Evolutionary conservation across 768 basidiomycete genomes (phyloP).

Genomic region (Agaricus subrufescens): DNA sequence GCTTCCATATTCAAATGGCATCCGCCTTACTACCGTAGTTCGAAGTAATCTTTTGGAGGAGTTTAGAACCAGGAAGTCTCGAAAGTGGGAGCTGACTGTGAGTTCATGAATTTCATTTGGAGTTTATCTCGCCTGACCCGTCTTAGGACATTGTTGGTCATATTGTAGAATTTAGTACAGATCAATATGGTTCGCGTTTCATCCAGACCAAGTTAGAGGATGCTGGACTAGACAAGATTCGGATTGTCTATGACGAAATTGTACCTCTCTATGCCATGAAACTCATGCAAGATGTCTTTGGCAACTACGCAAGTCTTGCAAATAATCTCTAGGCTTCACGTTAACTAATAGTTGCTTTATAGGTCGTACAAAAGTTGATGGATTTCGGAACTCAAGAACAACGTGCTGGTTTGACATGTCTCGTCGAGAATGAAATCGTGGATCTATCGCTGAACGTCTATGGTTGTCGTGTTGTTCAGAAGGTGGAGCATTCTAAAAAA

Average conservation of each 20-base stretch:
- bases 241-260: constrained; percentile 83
- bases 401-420: constrained; percentile 59
- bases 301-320: constrained; percentile 75
- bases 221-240: constrained; percentile 27
- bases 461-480: constrained; percentile 93
- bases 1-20: background rate
- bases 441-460: constrained; percentile 87
- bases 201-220: constrained; percentile 85
- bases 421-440: constrained; percentile 77
- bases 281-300: constrained; percentile 89
- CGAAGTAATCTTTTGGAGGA: constrained; percentile 57
- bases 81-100: constrained; percentile 82
- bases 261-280: constrained; percentile 68
- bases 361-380: constrained; percentile 9
- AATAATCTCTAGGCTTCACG: background rate
- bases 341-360: background rate
- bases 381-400: constrained; percentile 37
- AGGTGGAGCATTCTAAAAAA: constrained; percentile 43
- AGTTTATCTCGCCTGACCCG: background rate
- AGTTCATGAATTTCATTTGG: constrained; percentile 8
- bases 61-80: constrained; percentile 74
- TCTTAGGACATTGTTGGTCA: constrained; percentile 79
- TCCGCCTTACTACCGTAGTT: constrained; percentile 3
- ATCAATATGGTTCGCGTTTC: constrained; percentile 98
- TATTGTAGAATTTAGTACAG: constrained; percentile 87